A percentile compares a stretch with the other conserved stretches of the same genome.
Conservation (phyloP, 192 early-diverging fungal species). For the Entophlyctis luteolus region DNA sequence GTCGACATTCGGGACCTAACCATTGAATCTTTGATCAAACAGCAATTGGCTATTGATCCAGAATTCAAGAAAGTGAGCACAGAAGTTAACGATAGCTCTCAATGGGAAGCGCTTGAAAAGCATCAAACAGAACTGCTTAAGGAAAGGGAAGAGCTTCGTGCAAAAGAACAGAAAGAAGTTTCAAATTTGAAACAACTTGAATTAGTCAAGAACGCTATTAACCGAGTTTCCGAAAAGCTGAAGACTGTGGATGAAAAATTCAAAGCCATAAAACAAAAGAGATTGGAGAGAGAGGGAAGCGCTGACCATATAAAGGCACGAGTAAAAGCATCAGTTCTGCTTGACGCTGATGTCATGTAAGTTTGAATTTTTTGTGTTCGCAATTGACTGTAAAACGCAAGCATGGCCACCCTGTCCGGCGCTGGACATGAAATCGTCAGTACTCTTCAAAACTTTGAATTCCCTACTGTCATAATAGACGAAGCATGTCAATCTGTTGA, state of each 20-base stretch:
- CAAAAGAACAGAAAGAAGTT: constrained; percentile 21
- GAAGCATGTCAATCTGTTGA: constrained; percentile 95
- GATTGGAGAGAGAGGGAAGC: constrained; percentile 34
- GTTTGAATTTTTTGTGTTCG: not conserved
- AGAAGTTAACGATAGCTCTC: constrained; percentile 35
- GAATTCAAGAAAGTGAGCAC: constrained; percentile 27
- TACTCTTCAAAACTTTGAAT: constrained; percentile 55
- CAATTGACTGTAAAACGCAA: not conserved
- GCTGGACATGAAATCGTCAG: constrained; percentile 81
- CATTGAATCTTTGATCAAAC: constrained; percentile 29
- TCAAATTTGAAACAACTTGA: constrained; percentile 9
- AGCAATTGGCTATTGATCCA: constrained; percentile 18
- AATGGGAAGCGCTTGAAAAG: constrained; percentile 37
- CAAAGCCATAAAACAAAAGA: constrained; percentile 28
- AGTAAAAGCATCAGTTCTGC: constrained; percentile 63
- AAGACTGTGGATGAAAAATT: constrained; percentile 20
- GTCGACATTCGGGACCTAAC: constrained; percentile 67
- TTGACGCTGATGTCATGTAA: constrained; percentile 69
- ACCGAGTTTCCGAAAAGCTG: constrained; percentile 35
- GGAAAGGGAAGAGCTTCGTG: constrained; percentile 32
- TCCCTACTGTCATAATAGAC: constrained; percentile 80
- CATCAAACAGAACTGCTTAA: constrained; percentile 31
- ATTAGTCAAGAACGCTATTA: constrained; percentile 24
- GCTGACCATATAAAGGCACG: constrained; percentile 26
- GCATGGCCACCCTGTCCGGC: constrained; percentile 72